These are phyloP conservation scores for Mortierella sp. DNA, from an alignment of 371 early-diverging fungal genomes.

Conservation along the genomic window DNA sequence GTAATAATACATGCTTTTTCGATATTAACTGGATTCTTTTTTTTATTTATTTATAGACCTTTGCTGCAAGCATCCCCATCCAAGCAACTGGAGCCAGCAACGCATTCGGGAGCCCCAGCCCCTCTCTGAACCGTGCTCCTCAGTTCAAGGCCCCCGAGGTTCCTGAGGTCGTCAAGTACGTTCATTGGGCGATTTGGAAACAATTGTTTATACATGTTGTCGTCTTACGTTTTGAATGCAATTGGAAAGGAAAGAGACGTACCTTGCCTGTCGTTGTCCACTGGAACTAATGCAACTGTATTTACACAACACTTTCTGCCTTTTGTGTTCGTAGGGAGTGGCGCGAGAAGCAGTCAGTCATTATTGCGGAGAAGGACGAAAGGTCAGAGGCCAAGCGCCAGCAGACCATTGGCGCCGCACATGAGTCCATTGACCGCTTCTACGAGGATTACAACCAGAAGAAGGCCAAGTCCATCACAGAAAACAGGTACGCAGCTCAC, in stretches of 20 bases:
- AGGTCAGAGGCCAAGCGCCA: conserved; percentile 76
- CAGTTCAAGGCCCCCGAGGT: conserved; percentile 64
- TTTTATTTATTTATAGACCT: conserved; percentile 24
- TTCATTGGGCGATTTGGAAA: not conserved
- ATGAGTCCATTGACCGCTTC: conserved; percentile 89
- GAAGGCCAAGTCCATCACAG: conserved; percentile 81
- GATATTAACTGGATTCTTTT: not conserved
- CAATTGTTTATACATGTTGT: not conserved
- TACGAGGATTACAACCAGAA: conserved; percentile 96
- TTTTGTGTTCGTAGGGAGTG: conserved; percentile 72
- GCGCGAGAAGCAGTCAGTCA: conserved; percentile 81
- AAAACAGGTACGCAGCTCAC: conserved; percentile 72
- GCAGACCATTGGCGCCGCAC: conserved; percentile 79
- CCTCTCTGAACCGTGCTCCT: conserved; percentile 21
- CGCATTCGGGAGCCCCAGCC: conserved; percentile 49
- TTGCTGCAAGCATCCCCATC: conserved; percentile 47
- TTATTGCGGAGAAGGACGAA: conserved; percentile 86
- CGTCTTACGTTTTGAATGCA: not conserved
- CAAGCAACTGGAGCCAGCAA: conserved; percentile 46
- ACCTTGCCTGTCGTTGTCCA: not conserved
- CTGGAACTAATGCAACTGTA: not conserved
- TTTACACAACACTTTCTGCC: not conserved
- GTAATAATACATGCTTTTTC: not conserved
- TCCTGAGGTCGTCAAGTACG: conserved; percentile 71
- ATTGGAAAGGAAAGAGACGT: not conserved